Conservation (phyloP, 352 stramenopile species). For the Elongisporangium senticosum region DNA sequence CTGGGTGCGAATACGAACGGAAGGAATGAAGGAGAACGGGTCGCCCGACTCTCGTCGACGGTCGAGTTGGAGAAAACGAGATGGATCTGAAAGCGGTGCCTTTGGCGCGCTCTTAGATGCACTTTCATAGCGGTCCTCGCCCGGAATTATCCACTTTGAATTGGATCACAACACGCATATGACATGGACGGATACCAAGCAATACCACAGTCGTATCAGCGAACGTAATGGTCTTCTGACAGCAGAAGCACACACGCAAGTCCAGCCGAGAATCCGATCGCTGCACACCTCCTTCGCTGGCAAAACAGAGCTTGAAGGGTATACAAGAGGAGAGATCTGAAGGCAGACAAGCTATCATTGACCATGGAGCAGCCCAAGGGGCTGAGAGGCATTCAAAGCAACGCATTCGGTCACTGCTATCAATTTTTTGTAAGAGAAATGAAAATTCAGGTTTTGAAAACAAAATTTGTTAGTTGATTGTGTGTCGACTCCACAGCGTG, state of each 20-base stretch:
- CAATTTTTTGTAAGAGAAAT: background rate
- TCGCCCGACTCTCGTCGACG: background rate
- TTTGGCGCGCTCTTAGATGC: conserved; percentile 31
- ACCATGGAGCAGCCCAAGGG: too few relatives aligned
- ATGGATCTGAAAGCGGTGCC: background rate
- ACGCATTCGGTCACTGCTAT: background rate
- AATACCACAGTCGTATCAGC: too few relatives aligned
- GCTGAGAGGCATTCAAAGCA: too few relatives aligned
- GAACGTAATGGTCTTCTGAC: too few relatives aligned
- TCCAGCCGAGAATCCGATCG: background rate
- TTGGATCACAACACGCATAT: background rate
- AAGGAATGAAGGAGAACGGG: conserved; percentile 49
- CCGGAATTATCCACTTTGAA: background rate
- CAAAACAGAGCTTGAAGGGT: too few relatives aligned
- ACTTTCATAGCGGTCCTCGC: conserved; percentile 12
- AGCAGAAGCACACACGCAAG: background rate
- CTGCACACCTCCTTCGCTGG: too few relatives aligned
- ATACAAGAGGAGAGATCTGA: too few relatives aligned
- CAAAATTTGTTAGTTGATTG: background rate
- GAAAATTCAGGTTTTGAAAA: background rate
- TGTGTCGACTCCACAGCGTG: conserved; percentile 8
- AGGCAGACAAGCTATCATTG: too few relatives aligned
- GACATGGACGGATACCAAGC: too few relatives aligned
- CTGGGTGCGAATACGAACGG: conserved; percentile 53
- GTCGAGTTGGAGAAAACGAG: background rate